Evolutionary conservation across 257 asterid genomes (phyloP), one percentile per base, ranked within the genome.

Genomic region (Apocynum venetum): DNA sequence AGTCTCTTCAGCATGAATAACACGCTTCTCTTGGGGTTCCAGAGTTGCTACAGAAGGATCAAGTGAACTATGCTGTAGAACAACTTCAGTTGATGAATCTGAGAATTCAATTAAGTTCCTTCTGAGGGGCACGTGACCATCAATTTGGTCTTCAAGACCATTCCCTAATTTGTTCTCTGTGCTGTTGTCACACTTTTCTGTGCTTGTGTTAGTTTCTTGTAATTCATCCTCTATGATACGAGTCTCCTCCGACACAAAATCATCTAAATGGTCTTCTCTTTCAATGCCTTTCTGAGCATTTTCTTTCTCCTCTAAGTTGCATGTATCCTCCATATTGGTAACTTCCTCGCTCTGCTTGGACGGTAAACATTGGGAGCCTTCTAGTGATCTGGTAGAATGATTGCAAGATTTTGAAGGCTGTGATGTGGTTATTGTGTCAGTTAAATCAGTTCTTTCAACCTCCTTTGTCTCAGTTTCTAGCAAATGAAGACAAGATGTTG

Each of bases 331-430:
- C 56, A 17, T 13, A 73, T 66, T 74, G 25, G 61, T 31, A 31
- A 71, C 73, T 81, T 78, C 70, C n/a, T 17, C 82, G 2, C n/a
- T 73, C 76, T 82, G 77, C 41, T 70, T 20, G 17, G 49, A 41
- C 19, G 70, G 38, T 74, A 59, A 59, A 76, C 36, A 60, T 11
- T 20, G 82, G 19, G 36, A 47, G 48, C 73, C 82, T 78, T 87
- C 89, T 76, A 78, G 80, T 71, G 77, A 65, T 53, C 80, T 74
- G 66, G 80, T 49, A 44, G 85, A 57, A 68, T 60, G 67, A 70
- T 36, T 57, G 20, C 40, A 66, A 51, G 79, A 51, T 72, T 80
- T 44, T 52, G 69, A 73, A 64, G 69, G 74, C n/a, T 65, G 75
- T 63, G 48, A 36, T 53, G 74, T 64, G 52, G 17, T 65, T 43